Evolutionary conservation across 306 rosid species (phyloP).

Genomic region (Styphnolobium japonicum): DNA sequence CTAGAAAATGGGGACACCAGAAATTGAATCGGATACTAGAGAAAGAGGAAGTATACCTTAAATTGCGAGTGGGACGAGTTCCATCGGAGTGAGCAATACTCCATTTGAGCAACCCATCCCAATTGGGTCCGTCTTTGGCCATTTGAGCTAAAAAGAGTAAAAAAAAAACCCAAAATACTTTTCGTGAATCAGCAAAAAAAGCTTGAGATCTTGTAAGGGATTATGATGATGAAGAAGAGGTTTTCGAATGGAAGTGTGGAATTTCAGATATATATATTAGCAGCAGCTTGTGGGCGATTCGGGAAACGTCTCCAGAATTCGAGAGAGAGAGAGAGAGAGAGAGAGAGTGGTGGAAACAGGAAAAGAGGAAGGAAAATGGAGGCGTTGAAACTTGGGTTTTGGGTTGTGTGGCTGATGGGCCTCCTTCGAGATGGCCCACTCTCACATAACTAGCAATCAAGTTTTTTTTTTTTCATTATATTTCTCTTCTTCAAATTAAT

Average conservation of each 20-base stretch:
- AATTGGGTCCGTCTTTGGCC: slow-evolving; percentile 80
- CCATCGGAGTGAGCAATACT: slow-evolving; percentile 80
- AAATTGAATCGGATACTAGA: not conserved
- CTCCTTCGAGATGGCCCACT: not conserved
- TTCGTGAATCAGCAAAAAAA: not conserved
- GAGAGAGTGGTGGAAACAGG: not conserved
- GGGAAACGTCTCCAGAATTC: slow-evolving; percentile 26
- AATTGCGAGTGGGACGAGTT: slow-evolving; percentile 56
- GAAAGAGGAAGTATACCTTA: slow-evolving; percentile 39
- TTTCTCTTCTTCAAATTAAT: no score
- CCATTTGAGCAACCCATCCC: slow-evolving; percentile 94
- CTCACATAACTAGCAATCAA: no score
- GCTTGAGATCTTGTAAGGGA: not conserved
- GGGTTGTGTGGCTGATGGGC: not conserved
- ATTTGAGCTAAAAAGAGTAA: slow-evolving; percentile 23
- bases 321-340: slow-evolving; percentile 26
- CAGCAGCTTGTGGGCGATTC: not conserved
- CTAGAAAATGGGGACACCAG: not conserved
- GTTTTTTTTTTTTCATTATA: no score
- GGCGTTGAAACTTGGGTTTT: not conserved
- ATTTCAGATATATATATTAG: not conserved
- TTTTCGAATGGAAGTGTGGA: not conserved
- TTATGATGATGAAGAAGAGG: not conserved
- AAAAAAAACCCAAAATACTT: not conserved
- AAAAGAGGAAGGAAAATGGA: not conserved